Base-by-base conservation (phyloP, 164 flowering plant genomes). In the Saururus chinensis region DNA sequence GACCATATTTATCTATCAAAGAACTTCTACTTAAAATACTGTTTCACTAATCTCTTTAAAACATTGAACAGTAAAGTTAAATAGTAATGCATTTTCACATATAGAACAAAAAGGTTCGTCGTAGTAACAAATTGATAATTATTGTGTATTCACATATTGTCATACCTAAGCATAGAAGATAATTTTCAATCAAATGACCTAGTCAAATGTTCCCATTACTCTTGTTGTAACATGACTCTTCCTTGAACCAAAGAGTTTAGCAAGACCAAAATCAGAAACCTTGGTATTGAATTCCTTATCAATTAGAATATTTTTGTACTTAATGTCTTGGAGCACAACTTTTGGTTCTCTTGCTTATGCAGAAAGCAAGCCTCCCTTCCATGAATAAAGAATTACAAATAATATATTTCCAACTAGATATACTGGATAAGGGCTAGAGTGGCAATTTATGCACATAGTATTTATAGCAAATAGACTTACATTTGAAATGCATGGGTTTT, bases 231-330 rank as follows among this genome's bases (percentile, higher is more conserved):
- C 64, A 57, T 80, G 78, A 61, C 84, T 80, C 68, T 70, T 69
- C 66, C 74, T 78, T 22, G 84, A 75, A 61, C 74, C 81, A 69
- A 80, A 63, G 21, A 80, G 84, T 69, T 77, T 80, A 57, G 84
- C 84, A 71, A 80, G 60, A 40, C 84, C 84, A 64, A 80, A 80
- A 66, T 80, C 84, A 56, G 84, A 80, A 37, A 80, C 62, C 70
- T 80, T 80, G 63, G 76, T 68, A 64, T 80, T 72, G 52, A 74
- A 80, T 14, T 71, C 77, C 37, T 61, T 61, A 64, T 74, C 77
- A 59, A 76, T 73, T 69, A 76, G 64, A 60, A 76, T 76, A 64
- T 79, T 80, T 65, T 79, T 75, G 19, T 81, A 70, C 67, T 80
- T 80, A 60, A 80, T 80, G 71, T 80, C 83, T 42, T 81, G 75